Evolutionary conservation across 352 stramenopile species (phyloP).

Genomic region (Phytophthora podocarpi): DNA sequence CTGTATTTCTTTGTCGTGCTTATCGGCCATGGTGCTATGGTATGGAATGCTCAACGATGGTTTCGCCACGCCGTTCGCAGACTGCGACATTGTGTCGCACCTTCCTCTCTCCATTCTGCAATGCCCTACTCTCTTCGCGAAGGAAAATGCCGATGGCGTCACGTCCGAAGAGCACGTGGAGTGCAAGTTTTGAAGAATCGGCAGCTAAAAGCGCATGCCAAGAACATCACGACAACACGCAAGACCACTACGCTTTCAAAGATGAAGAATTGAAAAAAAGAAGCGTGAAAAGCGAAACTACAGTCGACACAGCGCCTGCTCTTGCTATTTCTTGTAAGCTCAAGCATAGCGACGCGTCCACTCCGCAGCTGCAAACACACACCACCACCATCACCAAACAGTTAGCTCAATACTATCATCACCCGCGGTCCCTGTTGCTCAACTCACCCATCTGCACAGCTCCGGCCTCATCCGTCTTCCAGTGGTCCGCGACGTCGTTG

Average conservation of each 20-base stretch:
- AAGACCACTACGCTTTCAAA: constrained; percentile 11
- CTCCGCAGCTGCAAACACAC: constrained; percentile 48
- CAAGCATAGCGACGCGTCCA: constrained; percentile 76
- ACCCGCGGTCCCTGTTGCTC: not conserved
- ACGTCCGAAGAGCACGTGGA: not conserved
- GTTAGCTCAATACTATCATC: not conserved
- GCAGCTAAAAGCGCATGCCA: too few relatives aligned
- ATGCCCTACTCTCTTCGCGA: not conserved
- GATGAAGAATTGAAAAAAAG: constrained; percentile 33
- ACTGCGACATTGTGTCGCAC: too few relatives aligned
- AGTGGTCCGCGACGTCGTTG: constrained; percentile 97
- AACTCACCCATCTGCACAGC: constrained; percentile 84
- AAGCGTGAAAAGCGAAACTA: constrained; percentile 32
- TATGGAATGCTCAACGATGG: constrained; percentile 69
- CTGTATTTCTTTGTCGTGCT: constrained; percentile 51
- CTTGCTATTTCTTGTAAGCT: constrained; percentile 27
- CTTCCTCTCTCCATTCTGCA: constrained; percentile 46
- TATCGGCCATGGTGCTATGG: constrained; percentile 51
- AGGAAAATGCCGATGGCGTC: not conserved
- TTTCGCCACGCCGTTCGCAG: constrained; percentile 38
- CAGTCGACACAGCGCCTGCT: constrained; percentile 17
- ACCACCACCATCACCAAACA: constrained; percentile 6
- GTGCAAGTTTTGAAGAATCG: too few relatives aligned
- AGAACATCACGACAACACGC: not conserved
- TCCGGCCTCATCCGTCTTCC: constrained; percentile 95